phyloP scores from a whole-genome alignment of 176 grass and related monocot genomes.

The Guadua angustifolia region DNA sequence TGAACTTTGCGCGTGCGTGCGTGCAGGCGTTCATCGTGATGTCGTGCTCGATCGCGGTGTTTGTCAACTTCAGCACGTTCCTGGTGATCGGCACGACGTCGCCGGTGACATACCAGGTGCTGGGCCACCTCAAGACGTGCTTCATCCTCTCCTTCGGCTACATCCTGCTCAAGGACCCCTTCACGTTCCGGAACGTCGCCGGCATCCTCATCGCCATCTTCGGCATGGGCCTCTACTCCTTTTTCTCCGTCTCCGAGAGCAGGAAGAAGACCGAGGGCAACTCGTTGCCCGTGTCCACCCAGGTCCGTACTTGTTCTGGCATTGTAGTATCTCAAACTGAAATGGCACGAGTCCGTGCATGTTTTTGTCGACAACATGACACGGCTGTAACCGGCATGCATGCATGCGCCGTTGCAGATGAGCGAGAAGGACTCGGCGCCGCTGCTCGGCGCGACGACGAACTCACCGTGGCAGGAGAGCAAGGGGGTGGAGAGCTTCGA shows the following conservation, averaged over 20 bases:
- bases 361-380: background rate
- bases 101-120: constrained; percentile 92
- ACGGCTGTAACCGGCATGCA: background rate
- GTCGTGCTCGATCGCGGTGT: constrained; percentile 81
- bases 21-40: constrained; percentile 74
- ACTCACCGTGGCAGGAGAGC: constrained; percentile 44
- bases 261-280: constrained; percentile 55
- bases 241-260: constrained; percentile 70
- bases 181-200: constrained; percentile 70
- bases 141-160: constrained; percentile 86
- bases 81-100: constrained; percentile 93
- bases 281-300: constrained; percentile 32
- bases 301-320: constrained; percentile 11
- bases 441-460: constrained; percentile 30
- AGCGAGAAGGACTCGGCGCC: constrained; percentile 50
- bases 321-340: background rate
- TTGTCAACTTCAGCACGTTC: constrained; percentile 95
- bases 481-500: constrained; percentile 43
- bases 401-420: constrained; percentile 44
- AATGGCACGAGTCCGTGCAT: background rate
- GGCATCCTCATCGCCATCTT: constrained; percentile 91
- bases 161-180: constrained; percentile 71
- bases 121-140: constrained; percentile 96
- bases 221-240: constrained; percentile 91
- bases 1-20: background rate